Base-by-base conservation (phyloP, 2,329 filamentous ascomycete species). In the Mycosphaerelloides madeirae region DNA sequence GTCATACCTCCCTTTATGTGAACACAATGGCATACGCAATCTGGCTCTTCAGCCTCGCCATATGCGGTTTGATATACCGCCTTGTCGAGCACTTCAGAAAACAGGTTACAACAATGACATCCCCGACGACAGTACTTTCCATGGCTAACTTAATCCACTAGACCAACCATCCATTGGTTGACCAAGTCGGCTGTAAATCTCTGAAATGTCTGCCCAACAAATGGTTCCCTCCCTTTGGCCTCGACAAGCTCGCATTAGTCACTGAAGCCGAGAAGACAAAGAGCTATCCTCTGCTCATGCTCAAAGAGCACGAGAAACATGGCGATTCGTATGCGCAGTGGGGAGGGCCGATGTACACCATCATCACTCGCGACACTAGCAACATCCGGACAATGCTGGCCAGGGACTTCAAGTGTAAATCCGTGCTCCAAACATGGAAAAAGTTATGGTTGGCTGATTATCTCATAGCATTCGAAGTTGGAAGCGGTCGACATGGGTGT, bases 231-330 rank as follows among this genome's bases (percentile, higher is more conserved):
- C 42, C 42, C 6, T 40, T 40, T 19, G 42, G 42, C n/a, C 42
- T 44, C 16, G 42, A 44, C 36, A 44, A 44, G 36, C 28, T 44
- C 6, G 18, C 8, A 13, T 31, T 36, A 28, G 42, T 44, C 34
- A 20, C 32, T 9, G 15, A 38, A 14, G 38, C 44, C 12, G 44
- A 47, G 25, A 29, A 14, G 29, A 33, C 33, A 6, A 37, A 34
- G 28, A 43, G 22, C 3, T 47, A 47, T 38, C 44, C 44, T 19
- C 31, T 47, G n/a, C 40, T 47, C 12, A 47, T 47, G 44, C 44
- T 47, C 22, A 15, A 29, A 38, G 44, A 47, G 8, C 44, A 47
- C 20, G 44, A 47, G 29, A 38, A 19, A 16, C 29, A 43, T 15
- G 44, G 40, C 25, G 32, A 47, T 31, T 43, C 44, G 9, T 47